phyloP scores from a whole-genome alignment of 345 rosid species.

The Euphorbia lathyris region DNA sequence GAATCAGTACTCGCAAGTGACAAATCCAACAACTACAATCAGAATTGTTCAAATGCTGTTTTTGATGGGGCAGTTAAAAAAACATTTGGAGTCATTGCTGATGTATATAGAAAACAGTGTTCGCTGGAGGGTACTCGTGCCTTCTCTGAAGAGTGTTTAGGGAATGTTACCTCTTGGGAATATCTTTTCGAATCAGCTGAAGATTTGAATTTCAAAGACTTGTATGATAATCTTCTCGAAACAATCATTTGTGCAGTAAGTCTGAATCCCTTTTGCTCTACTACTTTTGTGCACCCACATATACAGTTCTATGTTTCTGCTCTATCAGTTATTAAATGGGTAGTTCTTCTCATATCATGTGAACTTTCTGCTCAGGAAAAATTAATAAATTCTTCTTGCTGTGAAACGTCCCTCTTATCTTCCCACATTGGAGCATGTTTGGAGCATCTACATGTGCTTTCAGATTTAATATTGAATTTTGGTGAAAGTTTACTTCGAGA shows the following conservation, averaged over 20 bases:
- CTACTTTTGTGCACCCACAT: neutral
- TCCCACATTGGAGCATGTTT: slow-evolving; percentile 43
- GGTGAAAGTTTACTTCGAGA: slow-evolving; percentile 59
- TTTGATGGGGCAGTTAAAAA: slow-evolving; percentile 38
- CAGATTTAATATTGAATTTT: slow-evolving; percentile 57
- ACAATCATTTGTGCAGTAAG: slow-evolving; percentile 55
- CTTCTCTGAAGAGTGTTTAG: slow-evolving; percentile 37
- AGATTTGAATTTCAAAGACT: slow-evolving; percentile 44
- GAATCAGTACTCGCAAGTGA: slow-evolving; percentile 17
- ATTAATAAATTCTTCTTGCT: slow-evolving; percentile 36
- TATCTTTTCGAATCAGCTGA: slow-evolving; percentile 41
- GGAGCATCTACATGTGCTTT: slow-evolving; percentile 41
- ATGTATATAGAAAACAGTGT: slow-evolving; percentile 44
- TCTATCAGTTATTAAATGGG: neutral
- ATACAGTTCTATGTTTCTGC: neutral
- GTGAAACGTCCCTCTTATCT: slow-evolving; percentile 27
- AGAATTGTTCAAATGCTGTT: slow-evolving; percentile 24
- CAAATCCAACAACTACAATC: slow-evolving; percentile 11
- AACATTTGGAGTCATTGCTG: slow-evolving; percentile 36
- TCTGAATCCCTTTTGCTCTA: slow-evolving; percentile 6
- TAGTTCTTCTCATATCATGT: slow-evolving; percentile 14
- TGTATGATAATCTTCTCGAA: slow-evolving; percentile 48
- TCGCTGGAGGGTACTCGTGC: slow-evolving; percentile 27
- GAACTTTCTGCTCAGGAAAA: slow-evolving; percentile 50
- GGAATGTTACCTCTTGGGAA: slow-evolving; percentile 64